These are phyloP conservation scores for Aphanoascus verrucosus DNA, from an alignment of 2,329 filamentous ascomycete species.

Conservation along the genomic window DNA sequence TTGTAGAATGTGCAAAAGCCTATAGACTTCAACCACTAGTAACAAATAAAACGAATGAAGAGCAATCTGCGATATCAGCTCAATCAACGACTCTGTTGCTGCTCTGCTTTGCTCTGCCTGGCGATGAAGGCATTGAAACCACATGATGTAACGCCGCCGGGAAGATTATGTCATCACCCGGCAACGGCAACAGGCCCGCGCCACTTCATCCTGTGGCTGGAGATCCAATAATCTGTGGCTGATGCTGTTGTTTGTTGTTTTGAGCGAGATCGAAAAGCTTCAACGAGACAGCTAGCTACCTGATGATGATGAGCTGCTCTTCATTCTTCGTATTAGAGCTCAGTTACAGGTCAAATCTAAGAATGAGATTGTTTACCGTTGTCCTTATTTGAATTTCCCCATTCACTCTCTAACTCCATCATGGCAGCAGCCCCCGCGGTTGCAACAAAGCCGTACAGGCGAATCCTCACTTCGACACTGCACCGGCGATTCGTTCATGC, in stretches of 20 bases:
- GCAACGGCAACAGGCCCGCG: neutral
- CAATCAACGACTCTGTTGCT: neutral
- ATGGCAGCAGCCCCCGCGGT: slow-evolving; percentile 26
- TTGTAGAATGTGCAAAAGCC: too few relatives aligned
- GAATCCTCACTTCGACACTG: slow-evolving; percentile 79
- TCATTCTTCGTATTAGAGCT: neutral
- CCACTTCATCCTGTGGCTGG: slow-evolving; percentile 2
- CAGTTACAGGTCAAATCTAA: neutral
- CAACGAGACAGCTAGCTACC: neutral
- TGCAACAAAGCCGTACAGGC: slow-evolving; percentile 54
- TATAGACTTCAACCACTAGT: neutral
- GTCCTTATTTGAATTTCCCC: neutral
- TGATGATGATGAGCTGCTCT: too few relatives aligned
- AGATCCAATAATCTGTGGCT: neutral
- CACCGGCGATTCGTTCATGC: slow-evolving; percentile 79
- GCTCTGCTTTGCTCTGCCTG: too few relatives aligned
- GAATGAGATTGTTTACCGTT: slow-evolving; percentile 10
- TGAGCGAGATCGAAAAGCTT: neutral
- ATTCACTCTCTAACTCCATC: slow-evolving; percentile 14
- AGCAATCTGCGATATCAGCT: neutral
- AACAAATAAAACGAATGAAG: slow-evolving; percentile 1
- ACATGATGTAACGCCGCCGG: slow-evolving; percentile 4
- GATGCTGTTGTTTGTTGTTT: slow-evolving; percentile 3
- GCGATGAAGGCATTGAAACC: neutral
- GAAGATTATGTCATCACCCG: slow-evolving; percentile 10